Percentiles rank a stretch among this genome's conserved stretches.
These are phyloP conservation scores for Casaregolazyma lundiana DNA, from an alignment of 1,139 yeast species.

Conservation along the genomic window DNA sequence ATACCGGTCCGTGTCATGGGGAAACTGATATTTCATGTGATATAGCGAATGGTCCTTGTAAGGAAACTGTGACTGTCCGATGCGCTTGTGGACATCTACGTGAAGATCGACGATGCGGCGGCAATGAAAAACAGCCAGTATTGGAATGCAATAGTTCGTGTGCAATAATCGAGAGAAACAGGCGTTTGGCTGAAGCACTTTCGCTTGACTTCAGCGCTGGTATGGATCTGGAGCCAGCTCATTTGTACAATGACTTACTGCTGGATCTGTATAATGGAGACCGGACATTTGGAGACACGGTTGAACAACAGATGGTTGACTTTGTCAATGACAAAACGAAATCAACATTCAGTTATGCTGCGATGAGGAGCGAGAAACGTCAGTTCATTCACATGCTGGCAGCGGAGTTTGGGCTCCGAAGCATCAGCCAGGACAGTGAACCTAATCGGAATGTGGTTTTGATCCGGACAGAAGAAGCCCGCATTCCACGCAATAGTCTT, in stretches of 20 bases:
- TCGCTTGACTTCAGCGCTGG: conserved; percentile 28
- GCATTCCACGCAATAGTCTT: conserved; percentile 21
- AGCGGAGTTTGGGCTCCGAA: conserved; percentile 50
- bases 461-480: conserved; percentile 16
- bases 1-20: conserved; percentile 60
- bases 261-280: conserved; percentile 29
- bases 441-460: conserved; percentile 72
- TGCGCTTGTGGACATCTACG: conserved; percentile 65
- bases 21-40: conserved; percentile 44
- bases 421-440: conserved; percentile 77
- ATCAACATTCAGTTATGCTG: conserved; percentile 55
- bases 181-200: conserved; percentile 61
- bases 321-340: conserved; percentile 42
- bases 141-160: conserved; percentile 72
- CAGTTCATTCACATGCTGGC: conserved; percentile 68
- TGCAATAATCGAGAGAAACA: conserved; percentile 54
- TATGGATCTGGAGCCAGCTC: conserved; percentile 13
- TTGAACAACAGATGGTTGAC: conserved; percentile 50
- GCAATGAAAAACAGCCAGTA: conserved; percentile 13
- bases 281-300: conserved; percentile 35
- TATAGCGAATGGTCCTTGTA: conserved; percentile 42
- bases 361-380: conserved; percentile 69
- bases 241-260: conserved; percentile 25
- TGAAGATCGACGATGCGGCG: conserved; percentile 26
- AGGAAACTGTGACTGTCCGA: conserved; percentile 44